A percentile compares a stretch with the other conserved stretches of the same genome.
phyloP scores from a whole-genome alignment of 495 filamentous ascomycete species.

The Xylaria cubensis region DNA sequence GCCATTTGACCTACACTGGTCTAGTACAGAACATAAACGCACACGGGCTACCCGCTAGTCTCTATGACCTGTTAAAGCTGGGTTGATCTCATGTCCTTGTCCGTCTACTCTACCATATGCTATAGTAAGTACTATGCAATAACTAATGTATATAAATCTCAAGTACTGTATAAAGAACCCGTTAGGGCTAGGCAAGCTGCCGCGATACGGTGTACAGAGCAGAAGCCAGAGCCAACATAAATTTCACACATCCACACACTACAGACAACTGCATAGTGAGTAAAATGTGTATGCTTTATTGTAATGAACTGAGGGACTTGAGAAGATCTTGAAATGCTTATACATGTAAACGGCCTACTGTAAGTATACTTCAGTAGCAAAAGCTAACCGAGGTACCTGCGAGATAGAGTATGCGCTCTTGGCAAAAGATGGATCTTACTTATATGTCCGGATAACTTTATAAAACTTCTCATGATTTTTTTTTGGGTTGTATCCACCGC shows the following conservation, averaged over 20 bases:
- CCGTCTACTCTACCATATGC: background rate
- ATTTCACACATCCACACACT: too few relatives aligned
- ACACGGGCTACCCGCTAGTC: background rate
- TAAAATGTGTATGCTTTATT: background rate
- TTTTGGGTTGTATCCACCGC: background rate
- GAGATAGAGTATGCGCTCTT: background rate
- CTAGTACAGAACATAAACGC: background rate
- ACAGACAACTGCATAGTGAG: too few relatives aligned
- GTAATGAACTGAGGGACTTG: background rate
- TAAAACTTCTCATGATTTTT: background rate
- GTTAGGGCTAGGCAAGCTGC: background rate
- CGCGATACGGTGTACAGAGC: background rate
- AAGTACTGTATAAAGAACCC: background rate
- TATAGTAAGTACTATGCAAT: too few relatives aligned
- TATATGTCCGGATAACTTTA: background rate
- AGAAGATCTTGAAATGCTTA: constrained; percentile 3
- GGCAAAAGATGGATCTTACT: background rate
- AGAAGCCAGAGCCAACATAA: too few relatives aligned
- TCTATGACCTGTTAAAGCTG: background rate
- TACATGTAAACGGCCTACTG: background rate
- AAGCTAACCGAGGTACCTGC: background rate
- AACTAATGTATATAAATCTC: background rate
- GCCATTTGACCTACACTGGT: background rate
- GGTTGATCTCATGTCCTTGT: background rate
- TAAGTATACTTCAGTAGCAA: background rate